These are phyloP conservation scores for Ophiostoma montium DNA, from an alignment of 2,329 filamentous ascomycete genomes.

Conservation along the genomic window DNA sequence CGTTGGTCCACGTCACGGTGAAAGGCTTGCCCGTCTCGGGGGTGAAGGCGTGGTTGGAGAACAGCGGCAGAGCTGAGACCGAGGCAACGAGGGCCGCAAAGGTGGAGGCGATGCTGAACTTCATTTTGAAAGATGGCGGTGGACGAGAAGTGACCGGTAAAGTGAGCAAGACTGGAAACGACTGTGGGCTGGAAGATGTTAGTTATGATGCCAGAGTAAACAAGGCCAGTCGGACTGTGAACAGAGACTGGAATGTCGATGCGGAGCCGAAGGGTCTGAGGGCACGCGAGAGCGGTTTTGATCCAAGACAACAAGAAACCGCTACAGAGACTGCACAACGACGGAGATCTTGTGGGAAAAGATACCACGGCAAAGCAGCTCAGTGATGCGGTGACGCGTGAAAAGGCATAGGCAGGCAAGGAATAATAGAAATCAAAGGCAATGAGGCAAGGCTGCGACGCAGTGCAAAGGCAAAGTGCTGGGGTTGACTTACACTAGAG, in stretches of 20 bases:
- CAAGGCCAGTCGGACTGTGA: background rate
- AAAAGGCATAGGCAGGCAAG: no score
- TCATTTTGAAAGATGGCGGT: constrained; percentile 23
- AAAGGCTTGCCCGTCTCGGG: constrained; percentile 27
- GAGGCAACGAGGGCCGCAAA: constrained; percentile 23
- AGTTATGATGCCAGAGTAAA: no score
- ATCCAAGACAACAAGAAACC: background rate
- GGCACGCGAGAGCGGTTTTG: background rate
- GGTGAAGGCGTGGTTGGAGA: constrained; percentile 20
- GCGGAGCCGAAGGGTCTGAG: background rate
- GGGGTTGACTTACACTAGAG: background rate
- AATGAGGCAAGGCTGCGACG: no score
- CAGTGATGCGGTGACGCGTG: no score
- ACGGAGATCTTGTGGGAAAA: no score
- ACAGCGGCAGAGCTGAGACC: constrained; percentile 16
- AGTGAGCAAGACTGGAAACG: background rate
- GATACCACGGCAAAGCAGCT: no score
- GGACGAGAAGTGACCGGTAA: background rate
- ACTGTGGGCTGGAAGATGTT: background rate
- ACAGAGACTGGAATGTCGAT: background rate
- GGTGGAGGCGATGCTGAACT: constrained; percentile 22
- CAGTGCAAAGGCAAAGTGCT: background rate
- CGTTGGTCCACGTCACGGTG: constrained; percentile 29
- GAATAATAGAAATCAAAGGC: background rate
- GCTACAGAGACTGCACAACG: no score